Conservation (phyloP, 2,329 filamentous ascomycete genomes). For the Stachybotrys elegans region DNA sequence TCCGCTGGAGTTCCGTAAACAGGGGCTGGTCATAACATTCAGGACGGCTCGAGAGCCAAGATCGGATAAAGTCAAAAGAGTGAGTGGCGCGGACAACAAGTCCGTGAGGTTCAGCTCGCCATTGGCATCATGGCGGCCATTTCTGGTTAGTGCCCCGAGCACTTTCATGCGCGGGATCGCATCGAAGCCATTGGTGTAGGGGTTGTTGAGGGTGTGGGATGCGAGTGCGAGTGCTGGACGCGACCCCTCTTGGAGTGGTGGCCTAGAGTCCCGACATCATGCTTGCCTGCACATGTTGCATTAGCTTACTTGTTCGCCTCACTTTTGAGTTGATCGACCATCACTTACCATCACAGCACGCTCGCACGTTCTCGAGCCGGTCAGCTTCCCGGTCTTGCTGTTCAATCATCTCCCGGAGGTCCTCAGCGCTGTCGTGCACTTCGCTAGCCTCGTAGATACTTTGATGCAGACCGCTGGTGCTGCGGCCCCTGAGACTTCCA, state of each 20-base stretch:
- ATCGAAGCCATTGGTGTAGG: constrained; percentile 29
- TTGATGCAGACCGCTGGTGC: constrained; percentile 34
- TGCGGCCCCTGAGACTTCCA: constrained; percentile 49
- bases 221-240: constrained; percentile 29
- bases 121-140: no score
- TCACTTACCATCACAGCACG: constrained; percentile 88
- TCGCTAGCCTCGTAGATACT: constrained; percentile 57
- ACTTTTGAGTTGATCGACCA: neutral
- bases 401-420: constrained; percentile 75
- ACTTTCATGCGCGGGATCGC: constrained; percentile 27
- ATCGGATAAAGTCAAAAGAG: no score
- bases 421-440: constrained; percentile 75
- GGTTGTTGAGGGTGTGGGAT: constrained; percentile 28
- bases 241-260: constrained; percentile 41
- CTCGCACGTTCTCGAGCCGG: constrained; percentile 87
- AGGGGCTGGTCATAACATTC: no score
- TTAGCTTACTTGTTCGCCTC: constrained; percentile 15
- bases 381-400: constrained; percentile 71
- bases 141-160: no score
- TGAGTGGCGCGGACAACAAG: no score
- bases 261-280: constrained; percentile 62
- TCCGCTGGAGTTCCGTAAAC: no score
- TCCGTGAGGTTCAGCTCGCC: no score
- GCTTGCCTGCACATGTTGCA: constrained; percentile 52
- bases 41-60: no score